A percentile compares a stretch with the other conserved stretches of the same genome.
Evolutionary conservation across 1,284 basidiomycete genomes (phyloP).

Genomic region (Veloporphyrellus conicus): DNA sequence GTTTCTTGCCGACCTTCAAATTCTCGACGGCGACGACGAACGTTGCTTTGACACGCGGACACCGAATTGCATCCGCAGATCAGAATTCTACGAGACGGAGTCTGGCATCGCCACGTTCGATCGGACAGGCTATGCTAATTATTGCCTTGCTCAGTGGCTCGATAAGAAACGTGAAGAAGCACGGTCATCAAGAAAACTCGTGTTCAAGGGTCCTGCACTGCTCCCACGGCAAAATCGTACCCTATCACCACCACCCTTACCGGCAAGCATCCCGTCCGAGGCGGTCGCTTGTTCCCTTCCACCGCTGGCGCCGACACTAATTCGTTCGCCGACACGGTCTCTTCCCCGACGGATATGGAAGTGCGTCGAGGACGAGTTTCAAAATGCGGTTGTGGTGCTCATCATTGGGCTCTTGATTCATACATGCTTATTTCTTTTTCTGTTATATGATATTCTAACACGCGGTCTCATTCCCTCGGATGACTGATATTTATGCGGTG

Average conservation of each 20-base stretch:
- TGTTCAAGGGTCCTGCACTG: slow-evolving; percentile 22
- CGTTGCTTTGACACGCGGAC: slow-evolving; percentile 6
- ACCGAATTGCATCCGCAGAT: slow-evolving; percentile 10
- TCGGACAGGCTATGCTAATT: slow-evolving; percentile 23
- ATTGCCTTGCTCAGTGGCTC: slow-evolving; percentile 28
- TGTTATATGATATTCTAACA: slow-evolving; percentile 32
- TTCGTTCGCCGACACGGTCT: slow-evolving; percentile 6
- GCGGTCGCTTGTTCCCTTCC: not conserved
- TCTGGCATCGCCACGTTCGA: slow-evolving; percentile 29
- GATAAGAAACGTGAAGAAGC: slow-evolving; percentile 29
- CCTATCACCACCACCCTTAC: slow-evolving; percentile 10
- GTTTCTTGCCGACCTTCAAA: slow-evolving; percentile 20
- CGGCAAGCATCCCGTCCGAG: not conserved
- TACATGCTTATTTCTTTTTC: slow-evolving; percentile 27
- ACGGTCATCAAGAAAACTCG: slow-evolving; percentile 13
- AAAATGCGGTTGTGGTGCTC: slow-evolving; percentile 28
- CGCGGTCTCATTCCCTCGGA: slow-evolving; percentile 26
- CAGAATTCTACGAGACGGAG: slow-evolving; percentile 32
- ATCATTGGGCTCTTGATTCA: slow-evolving; percentile 27
- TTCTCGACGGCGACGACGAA: slow-evolving; percentile 16
- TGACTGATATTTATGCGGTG: slow-evolving; percentile 16
- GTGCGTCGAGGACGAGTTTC: slow-evolving; percentile 28
- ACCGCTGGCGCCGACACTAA: not conserved
- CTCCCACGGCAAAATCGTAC: slow-evolving; percentile 17
- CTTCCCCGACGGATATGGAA: slow-evolving; percentile 15